These are phyloP conservation scores for Astrocystis sublimbata DNA, from an alignment of 495 filamentous ascomycete species.

Conservation along the genomic window DNA sequence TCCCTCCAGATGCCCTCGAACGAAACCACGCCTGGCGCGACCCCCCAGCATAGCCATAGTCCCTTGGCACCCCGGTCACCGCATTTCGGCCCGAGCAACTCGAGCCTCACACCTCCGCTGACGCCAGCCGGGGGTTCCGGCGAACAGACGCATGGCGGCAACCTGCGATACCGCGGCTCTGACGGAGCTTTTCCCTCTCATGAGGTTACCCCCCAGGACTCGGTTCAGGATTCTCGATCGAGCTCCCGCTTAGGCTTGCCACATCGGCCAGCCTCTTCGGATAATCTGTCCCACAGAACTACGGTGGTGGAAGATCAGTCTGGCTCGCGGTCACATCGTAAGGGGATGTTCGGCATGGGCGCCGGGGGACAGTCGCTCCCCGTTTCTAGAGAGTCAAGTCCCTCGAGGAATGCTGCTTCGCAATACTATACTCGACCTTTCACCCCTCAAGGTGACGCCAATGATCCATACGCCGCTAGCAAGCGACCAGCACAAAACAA, in stretches of 20 bases:
- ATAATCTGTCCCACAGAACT: slow-evolving; percentile 33
- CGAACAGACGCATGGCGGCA: slow-evolving; percentile 33
- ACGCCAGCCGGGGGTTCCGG: slow-evolving; percentile 74
- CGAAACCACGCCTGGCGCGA: slow-evolving; percentile 40
- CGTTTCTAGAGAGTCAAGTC: slow-evolving; percentile 64
- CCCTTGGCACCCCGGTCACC: slow-evolving; percentile 45
- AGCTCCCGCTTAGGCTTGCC: slow-evolving; percentile 35
- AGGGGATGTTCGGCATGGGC: slow-evolving; percentile 72
- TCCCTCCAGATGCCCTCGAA: slow-evolving; percentile 42
- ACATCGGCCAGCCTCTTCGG: slow-evolving; percentile 43
- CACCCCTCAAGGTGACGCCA: slow-evolving; percentile 75
- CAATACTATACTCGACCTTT: slow-evolving; percentile 67
- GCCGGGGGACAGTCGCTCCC: slow-evolving; percentile 64
- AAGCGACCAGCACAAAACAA: slow-evolving; percentile 73
- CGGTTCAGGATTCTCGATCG: slow-evolving; percentile 43
- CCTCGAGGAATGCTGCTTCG: slow-evolving; percentile 59
- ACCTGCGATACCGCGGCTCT: slow-evolving; percentile 28
- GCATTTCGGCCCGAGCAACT: slow-evolving; percentile 44
- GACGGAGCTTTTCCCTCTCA: slow-evolving; percentile 38
- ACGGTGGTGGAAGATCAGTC: slow-evolving; percentile 33
- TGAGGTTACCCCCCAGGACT: slow-evolving; percentile 65
- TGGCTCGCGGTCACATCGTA: slow-evolving; percentile 51
- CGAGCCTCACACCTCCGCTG: slow-evolving; percentile 80
- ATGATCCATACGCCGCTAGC: slow-evolving; percentile 86
- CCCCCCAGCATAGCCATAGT: slow-evolving; percentile 36